phyloP scores from a whole-genome alignment of 2,329 filamentous ascomycete species.

The Pseudogymnoascus sp. region DNA sequence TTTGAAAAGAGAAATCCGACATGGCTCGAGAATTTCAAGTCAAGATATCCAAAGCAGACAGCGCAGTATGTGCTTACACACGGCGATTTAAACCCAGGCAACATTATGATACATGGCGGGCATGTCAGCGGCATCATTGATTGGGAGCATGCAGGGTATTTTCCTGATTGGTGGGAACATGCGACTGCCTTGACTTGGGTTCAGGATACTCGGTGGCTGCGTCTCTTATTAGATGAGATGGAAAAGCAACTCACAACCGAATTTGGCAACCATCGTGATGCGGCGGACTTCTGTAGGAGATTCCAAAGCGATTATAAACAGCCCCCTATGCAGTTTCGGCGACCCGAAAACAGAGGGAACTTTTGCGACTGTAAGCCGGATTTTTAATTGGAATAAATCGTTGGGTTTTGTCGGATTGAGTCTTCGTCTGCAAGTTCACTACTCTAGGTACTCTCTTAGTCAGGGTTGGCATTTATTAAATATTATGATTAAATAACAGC shows the following conservation, averaged over 20 bases:
- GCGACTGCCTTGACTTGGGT: not conserved
- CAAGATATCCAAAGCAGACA: conserved; percentile 13
- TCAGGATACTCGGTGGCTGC: not conserved
- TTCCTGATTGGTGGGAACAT: conserved; percentile 35
- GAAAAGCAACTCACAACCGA: not conserved
- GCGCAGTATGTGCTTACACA: conserved; percentile 34
- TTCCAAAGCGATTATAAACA: not conserved
- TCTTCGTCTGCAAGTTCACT: not conserved
- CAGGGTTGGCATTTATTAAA: not conserved
- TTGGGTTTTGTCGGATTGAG: not conserved
- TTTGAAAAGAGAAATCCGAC: not conserved
- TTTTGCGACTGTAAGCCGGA: not conserved
- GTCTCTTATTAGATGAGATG: not conserved
- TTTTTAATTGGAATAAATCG: not conserved
- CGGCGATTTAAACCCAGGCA: conserved; percentile 31
- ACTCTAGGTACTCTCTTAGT: not conserved
- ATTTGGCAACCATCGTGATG: not conserved
- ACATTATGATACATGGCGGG: conserved; percentile 34
- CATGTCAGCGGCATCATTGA: conserved; percentile 34
- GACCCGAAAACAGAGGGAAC: not conserved
- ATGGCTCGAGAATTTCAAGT: conserved; percentile 9
- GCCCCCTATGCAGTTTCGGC: not conserved
- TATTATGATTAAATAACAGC: not conserved
- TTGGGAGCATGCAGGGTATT: conserved; percentile 33
- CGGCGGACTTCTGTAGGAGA: not conserved